These are phyloP conservation scores for Gnetum montanum DNA, from an alignment of 75 land plant species.

Conservation along the genomic window DNA sequence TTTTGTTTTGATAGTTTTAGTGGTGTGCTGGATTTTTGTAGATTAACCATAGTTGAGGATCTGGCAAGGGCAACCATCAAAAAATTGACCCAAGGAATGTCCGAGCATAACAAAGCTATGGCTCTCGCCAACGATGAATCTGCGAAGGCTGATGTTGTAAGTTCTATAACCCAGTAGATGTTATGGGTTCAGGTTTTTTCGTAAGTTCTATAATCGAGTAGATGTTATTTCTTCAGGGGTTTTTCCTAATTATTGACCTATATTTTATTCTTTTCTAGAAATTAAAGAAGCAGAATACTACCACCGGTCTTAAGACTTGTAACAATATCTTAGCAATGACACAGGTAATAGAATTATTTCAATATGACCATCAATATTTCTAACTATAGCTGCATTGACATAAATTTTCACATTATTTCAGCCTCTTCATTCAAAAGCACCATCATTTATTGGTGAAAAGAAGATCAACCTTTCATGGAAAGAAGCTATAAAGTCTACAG, in stretches of 20 bases:
- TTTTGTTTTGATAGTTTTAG: no score
- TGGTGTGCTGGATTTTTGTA: no score
- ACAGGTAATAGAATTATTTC: constrained; percentile 36
- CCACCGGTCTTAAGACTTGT: constrained; percentile 58
- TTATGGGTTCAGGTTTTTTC: no score
- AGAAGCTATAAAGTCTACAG: constrained; percentile 47
- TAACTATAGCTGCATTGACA: no score
- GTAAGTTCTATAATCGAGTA: no score
- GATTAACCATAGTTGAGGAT: constrained; percentile 67
- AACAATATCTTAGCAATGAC: constrained; percentile 86
- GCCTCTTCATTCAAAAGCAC: constrained; percentile 83
- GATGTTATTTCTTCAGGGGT: no score
- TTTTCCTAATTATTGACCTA: not conserved
- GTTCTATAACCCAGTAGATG: no score
- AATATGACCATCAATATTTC: no score
- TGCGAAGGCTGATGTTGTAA: constrained; percentile 64
- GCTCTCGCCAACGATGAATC: constrained; percentile 79
- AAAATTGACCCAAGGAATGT: constrained; percentile 92
- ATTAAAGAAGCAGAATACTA: constrained; percentile 60
- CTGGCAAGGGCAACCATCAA: constrained; percentile 55
- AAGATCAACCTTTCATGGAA: constrained; percentile 82
- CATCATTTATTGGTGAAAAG: constrained; percentile 72
- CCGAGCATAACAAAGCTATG: constrained; percentile 78
- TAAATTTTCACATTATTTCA: constrained; percentile 16
- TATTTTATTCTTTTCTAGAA: constrained; percentile 26